phyloP scores from a whole-genome alignment of 2,329 filamentous ascomycete genomes.

The Hypomyces rosellus region DNA sequence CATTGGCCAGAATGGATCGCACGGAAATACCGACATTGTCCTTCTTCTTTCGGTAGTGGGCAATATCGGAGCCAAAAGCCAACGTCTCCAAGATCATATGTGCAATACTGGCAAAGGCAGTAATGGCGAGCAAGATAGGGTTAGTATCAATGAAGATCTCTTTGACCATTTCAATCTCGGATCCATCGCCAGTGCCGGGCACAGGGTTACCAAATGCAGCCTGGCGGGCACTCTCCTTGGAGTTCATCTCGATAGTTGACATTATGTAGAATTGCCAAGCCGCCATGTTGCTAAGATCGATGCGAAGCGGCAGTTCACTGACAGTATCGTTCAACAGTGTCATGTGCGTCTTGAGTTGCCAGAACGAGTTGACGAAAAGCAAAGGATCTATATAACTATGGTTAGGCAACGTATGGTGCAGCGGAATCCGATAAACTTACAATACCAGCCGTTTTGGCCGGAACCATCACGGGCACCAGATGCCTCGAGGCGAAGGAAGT shows the following conservation, averaged over 20 bases:
- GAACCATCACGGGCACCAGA: conserved; percentile 75
- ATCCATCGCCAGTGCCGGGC: conserved; percentile 78
- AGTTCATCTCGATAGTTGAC: conserved; percentile 77
- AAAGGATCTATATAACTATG: conserved; percentile 52
- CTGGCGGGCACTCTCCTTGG: conserved; percentile 74
- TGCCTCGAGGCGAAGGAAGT: conserved; percentile 72
- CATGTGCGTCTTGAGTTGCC: conserved; percentile 92
- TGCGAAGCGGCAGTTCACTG: conserved; percentile 70
- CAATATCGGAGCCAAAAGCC: conserved; percentile 95
- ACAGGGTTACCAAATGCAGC: conserved; percentile 67
- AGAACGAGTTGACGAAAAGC: conserved; percentile 91
- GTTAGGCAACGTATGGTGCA: conserved; percentile 12
- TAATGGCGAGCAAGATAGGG: conserved; percentile 80
- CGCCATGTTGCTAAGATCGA: conserved; percentile 73
- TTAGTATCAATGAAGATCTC: conserved; percentile 92
- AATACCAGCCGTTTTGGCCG: conserved; percentile 90
- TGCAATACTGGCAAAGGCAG: conserved; percentile 74
- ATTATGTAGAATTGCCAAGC: conserved; percentile 89
- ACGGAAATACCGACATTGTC: conserved; percentile 96
- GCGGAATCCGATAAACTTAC: conserved; percentile 27
- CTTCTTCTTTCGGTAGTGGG: conserved; percentile 99
- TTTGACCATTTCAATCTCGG: conserved; percentile 95
- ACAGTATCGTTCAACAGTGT: conserved; percentile 85
- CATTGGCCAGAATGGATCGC: conserved; percentile 90
- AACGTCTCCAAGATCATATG: conserved; percentile 95